Evolutionary conservation across 2,329 filamentous ascomycete genomes (phyloP), one percentile per base, ranked within the genome.

Genomic region (Arthrobotrys pseudoclavata): DNA sequence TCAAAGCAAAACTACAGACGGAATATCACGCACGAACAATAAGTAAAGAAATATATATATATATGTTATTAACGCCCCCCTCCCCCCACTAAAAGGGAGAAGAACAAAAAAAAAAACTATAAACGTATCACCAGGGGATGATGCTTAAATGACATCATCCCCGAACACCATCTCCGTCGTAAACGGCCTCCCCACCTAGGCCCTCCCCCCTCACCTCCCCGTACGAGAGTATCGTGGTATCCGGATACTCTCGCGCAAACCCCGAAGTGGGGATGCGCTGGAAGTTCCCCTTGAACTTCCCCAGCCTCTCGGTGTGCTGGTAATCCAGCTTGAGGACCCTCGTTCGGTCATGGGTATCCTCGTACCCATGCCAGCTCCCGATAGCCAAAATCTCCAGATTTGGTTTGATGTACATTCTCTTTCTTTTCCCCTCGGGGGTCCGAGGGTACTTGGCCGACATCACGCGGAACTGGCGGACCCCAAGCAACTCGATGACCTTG

Each of bases 321-420:
- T 13, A 60, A 1, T n/a, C 18, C 10, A 60, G 34, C 34, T 42
- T 40, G 6, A 60, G 13, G 24, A 60, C 34, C n/a, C 15, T 60
- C 13, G 55, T 34, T 26, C 4, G 31, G 15, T 60, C 55, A n/a
- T 40, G 34, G 12, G 7, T 24, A 7, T 42, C 1, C 1, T 2
- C 3, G 3, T 0, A 13, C 3, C 20, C 18, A 7, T 6, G 4
- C 12, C 34, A 24, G 10, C 31, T 42, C 4, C 55, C 55, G 10
- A 60, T 26, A 3, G 34, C 55, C 4, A 60, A n/a, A 9, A 42
- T 42, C 20, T 60, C 12, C 4, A 60, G 34, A 2, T 42, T 42
- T 18, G 55, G 55, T 10, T 60, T 60, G 31, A 60, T 9, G 34
- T 42, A 60, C n/a, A 60, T 24, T 26, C 34, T 42, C 55, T 60